phyloP scores from a whole-genome alignment of 495 filamentous ascomycete genomes.

The Viridothelium virens region DNA sequence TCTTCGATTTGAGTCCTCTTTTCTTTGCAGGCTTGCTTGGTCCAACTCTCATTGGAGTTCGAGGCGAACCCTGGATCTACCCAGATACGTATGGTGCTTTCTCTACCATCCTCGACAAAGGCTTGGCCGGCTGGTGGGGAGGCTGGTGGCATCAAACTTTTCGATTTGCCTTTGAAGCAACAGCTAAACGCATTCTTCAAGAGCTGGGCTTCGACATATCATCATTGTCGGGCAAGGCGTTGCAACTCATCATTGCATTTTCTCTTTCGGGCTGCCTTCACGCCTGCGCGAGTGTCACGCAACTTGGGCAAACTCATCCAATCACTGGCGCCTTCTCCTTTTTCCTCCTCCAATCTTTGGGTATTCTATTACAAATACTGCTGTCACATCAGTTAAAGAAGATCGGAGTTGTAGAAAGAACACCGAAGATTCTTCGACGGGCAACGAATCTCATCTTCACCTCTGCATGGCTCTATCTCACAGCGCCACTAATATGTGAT shows the following conservation, averaged over 20 bases:
- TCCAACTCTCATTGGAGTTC: slow-evolving; percentile 30
- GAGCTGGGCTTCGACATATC: slow-evolving; percentile 22
- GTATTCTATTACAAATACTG: slow-evolving; percentile 27
- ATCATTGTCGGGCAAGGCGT: slow-evolving; percentile 19
- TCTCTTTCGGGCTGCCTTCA: slow-evolving; percentile 34
- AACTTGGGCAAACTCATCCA: slow-evolving; percentile 28
- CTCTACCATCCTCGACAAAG: slow-evolving; percentile 50
- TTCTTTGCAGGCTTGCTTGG: slow-evolving; percentile 51
- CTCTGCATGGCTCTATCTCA: slow-evolving; percentile 36
- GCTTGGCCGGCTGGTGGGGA: slow-evolving; percentile 71
- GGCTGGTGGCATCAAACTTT: slow-evolving; percentile 88
- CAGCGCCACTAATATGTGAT: slow-evolving; percentile 32
- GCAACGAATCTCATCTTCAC: slow-evolving; percentile 30
- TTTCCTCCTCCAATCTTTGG: slow-evolving; percentile 36
- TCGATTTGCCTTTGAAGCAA: slow-evolving; percentile 59
- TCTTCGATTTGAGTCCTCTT: slow-evolving; percentile 49
- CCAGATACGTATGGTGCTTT: slow-evolving; percentile 55
- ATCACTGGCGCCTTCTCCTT: slow-evolving; percentile 33
- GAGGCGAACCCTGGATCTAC: slow-evolving; percentile 44
- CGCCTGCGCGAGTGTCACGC: slow-evolving; percentile 35
- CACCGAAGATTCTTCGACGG: slow-evolving; percentile 24
- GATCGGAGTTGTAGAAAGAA: slow-evolving; percentile 16
- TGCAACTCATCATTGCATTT: slow-evolving; percentile 33
- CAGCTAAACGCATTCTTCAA: slow-evolving; percentile 44
- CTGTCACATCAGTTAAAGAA: slow-evolving; percentile 12